Conservation (phyloP, 108 stramenopile species). For the Cyclotella kingstonii region DNA sequence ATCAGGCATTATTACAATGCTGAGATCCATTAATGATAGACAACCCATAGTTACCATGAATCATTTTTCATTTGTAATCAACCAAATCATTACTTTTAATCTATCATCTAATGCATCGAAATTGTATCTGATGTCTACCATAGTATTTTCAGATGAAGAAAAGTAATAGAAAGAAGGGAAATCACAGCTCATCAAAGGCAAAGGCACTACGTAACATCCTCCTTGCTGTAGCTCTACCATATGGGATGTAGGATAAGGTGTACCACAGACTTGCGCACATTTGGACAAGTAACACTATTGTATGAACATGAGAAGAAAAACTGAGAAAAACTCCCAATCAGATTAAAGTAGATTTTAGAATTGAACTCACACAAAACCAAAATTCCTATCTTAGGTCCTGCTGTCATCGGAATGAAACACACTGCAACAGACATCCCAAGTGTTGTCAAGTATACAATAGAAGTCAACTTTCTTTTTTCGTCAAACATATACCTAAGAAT, state of each 20-base stretch:
- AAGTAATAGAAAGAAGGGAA: neutral
- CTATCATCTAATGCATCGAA: neutral
- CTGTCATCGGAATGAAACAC: conserved; percentile 66
- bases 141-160: neutral
- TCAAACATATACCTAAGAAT: conserved; percentile 77
- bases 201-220: conserved; percentile 22
- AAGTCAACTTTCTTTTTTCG: conserved; percentile 55
- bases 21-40: too few species aligned
- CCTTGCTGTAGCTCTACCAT: conserved; percentile 55
- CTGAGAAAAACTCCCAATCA: neutral
- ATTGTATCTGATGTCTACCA: neutral
- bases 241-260: conserved; percentile 79
- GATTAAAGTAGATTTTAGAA: neutral
- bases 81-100: neutral
- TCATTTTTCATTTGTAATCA: neutral
- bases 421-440: conserved; percentile 59
- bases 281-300: conserved; percentile 57
- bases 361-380: conserved; percentile 45
- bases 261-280: conserved; percentile 76
- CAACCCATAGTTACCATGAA: too few species aligned
- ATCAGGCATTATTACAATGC: too few species aligned
- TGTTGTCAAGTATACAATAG: conserved; percentile 67
- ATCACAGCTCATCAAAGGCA: conserved; percentile 14
- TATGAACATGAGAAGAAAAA: neutral
- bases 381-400: conserved; percentile 47